Evolutionary conservation across 257 asterid species (phyloP), one percentile per base, ranked within the genome.

Genomic region (Eucommia ulmoides): DNA sequence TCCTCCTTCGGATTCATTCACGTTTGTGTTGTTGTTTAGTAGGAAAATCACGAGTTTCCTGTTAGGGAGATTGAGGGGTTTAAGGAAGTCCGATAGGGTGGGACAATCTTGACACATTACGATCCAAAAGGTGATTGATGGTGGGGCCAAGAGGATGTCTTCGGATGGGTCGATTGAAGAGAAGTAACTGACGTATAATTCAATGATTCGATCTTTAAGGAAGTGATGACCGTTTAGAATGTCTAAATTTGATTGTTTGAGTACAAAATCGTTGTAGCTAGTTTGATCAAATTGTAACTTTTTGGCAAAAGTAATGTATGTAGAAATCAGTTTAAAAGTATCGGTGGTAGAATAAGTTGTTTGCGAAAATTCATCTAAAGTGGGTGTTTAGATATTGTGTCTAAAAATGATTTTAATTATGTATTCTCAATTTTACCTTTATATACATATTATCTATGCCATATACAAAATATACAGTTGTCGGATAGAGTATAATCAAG

Each of bases 51-150:
- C 72, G 63, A 88, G 58, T 49, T 83, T 68, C 69, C 65, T 76
- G 45, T 0, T 33, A 7, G 79, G 48, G 18, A 85, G 79, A 56
- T 69, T 49, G 22, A 89, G 93, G 26, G 96, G 96, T 42, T 80
- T 72, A 1, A 85, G 10, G 42, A 82, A 80, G 33, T 80, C 94
- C 21, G 60, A 50, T 3, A 89, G 78, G 62, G 65, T 73, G 12
- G 64, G 51, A 33, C 22, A 22, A 60, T 77, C 79, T 0, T 75
- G 81, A 70, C 93, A 82, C 64, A 81, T 93, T 64, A 81, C 84
- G 49, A 88, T 82, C 95, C 93, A 88, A 65, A 81, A 82, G 35
- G 87, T 60, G 41, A 88, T 75, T n/a, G 91, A 74, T 64, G 97
- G 95, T 19, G 93, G 79, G 1, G 80, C 66, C 20, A 88, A 65